A percentile compares a stretch with the other conserved stretches of the same genome.
These are phyloP conservation scores for Sechiopsis laciniata DNA, from an alignment of 306 rosid genomes.

Conservation along the genomic window DNA sequence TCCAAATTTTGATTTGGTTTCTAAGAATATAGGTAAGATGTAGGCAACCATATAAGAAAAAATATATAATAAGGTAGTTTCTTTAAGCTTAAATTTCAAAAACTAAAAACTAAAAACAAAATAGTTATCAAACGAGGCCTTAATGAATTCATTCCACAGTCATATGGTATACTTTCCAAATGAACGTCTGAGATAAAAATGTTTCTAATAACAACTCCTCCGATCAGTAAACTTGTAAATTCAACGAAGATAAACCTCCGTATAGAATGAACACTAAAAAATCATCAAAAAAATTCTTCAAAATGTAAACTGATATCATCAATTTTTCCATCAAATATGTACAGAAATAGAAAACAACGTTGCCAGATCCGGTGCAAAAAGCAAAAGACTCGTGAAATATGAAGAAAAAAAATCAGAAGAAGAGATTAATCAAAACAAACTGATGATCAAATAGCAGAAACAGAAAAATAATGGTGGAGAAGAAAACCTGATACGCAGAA, in stretches of 20 bases:
- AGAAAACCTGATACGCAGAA: not conserved
- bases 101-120: no score
- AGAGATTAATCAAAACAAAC: not conserved
- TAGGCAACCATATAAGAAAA: no score
- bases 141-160: not conserved
- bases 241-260: not conserved
- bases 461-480: not conserved
- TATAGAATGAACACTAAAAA: not conserved
- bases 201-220: not conserved
- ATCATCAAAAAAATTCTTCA: not conserved
- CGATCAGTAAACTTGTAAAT: not conserved
- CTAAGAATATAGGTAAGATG: no score
- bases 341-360: not conserved
- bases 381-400: not conserved
- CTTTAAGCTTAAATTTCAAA: no score
- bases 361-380: not conserved
- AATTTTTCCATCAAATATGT: not conserved
- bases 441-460: not conserved
- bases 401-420: not conserved
- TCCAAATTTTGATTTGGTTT: no score
- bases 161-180: not conserved
- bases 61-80: no score
- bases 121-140: no score
- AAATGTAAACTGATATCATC: not conserved
- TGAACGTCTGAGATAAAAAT: not conserved